These are phyloP conservation scores for Platanthera guangdongensis DNA, from an alignment of 106 monocot genomes.

Conservation along the genomic window DNA sequence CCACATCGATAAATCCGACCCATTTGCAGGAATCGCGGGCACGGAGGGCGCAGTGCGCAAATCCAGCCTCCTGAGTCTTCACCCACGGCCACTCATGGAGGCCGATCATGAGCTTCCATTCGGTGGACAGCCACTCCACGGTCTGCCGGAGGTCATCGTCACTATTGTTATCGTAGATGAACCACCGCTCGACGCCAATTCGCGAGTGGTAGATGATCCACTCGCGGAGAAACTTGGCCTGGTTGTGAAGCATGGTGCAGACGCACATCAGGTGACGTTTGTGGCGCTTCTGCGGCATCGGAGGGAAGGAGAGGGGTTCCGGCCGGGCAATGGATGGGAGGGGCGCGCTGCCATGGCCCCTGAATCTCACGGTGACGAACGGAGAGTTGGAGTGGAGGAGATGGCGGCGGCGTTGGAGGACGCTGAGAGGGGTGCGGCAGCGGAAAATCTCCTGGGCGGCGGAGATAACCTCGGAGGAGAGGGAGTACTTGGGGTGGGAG, in stretches of 20 bases:
- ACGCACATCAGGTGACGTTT: constrained; percentile 65
- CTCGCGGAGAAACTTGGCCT: constrained; percentile 78
- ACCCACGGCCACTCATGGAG: constrained; percentile 82
- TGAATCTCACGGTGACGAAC: constrained; percentile 53
- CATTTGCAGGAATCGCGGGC: constrained; percentile 64
- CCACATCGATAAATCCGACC: constrained; percentile 95
- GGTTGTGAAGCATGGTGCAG: constrained; percentile 96
- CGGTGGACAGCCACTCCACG: constrained; percentile 17
- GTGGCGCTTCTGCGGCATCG: not conserved
- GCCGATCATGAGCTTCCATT: constrained; percentile 27
- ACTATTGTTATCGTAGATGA: constrained; percentile 97
- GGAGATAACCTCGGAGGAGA: constrained; percentile 33
- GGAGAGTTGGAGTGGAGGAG: constrained; percentile 9
- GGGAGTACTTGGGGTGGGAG: constrained; percentile 45
- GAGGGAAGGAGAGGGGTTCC: constrained; percentile 8
- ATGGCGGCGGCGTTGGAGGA: constrained; percentile 28
- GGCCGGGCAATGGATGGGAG: constrained; percentile 66
- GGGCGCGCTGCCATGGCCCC: constrained; percentile 33
- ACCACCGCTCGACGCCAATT: constrained; percentile 75
- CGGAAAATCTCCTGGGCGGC: constrained; percentile 89
- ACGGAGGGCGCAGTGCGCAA: constrained; percentile 80
- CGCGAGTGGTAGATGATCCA: constrained; percentile 76
- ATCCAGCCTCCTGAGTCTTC: constrained; percentile 93
- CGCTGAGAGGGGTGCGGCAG: constrained; percentile 65
- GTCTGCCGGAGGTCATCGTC: constrained; percentile 53